Conservation (phyloP, 2,329 filamentous ascomycete genomes). For the Xenoacremonium recifei region DNA sequence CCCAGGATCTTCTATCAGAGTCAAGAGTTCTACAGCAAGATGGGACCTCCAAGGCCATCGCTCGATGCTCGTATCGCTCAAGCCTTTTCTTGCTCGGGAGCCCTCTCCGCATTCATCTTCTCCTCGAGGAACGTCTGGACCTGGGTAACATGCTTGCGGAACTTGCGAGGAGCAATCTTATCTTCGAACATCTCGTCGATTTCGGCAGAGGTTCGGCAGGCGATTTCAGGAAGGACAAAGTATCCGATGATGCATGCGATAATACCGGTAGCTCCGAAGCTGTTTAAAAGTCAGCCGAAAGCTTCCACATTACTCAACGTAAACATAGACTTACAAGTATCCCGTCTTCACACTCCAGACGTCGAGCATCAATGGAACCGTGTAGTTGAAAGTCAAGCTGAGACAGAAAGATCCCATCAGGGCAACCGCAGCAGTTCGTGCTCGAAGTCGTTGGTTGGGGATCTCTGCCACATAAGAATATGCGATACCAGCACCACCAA, state of each 20-base stretch:
- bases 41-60: no score
- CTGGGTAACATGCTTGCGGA: constrained; percentile 6
- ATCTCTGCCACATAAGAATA: no score
- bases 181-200: constrained; percentile 11
- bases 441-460: no score
- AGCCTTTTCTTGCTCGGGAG: no score
- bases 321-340: constrained; percentile 47
- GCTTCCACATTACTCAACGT: constrained; percentile 14
- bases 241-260: constrained; percentile 81
- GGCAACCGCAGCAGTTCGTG: no score
- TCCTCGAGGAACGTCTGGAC: constrained; percentile 8
- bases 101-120: background rate
- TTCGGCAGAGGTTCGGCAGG: constrained; percentile 51
- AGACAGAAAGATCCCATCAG: no score
- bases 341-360: constrained; percentile 38
- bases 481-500: no score
- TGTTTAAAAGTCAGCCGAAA: constrained; percentile 21
- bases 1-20: no score
- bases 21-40: no score
- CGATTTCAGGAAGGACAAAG: constrained; percentile 75
- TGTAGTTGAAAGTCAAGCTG: no score
- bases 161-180: constrained; percentile 4
- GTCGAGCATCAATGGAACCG: no score
- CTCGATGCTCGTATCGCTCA: no score
- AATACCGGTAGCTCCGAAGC: constrained; percentile 58